phyloP scores from a whole-genome alignment of 208 protist species.

The Leishmania guyanensis region DNA sequence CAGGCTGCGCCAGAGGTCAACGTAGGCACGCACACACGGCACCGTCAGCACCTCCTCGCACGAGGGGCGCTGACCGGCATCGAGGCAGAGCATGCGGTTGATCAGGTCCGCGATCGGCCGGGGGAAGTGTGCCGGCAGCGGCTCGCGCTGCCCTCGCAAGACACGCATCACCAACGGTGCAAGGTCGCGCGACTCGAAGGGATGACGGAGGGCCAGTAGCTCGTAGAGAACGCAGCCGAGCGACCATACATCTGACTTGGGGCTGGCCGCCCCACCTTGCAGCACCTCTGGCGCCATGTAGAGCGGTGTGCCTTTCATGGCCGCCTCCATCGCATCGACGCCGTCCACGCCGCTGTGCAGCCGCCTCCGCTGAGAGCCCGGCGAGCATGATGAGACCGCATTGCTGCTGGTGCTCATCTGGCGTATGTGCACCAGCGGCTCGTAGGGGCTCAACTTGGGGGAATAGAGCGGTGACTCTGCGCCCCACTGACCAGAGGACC shows the following conservation, averaged over 20 bases:
- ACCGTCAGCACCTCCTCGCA: conserved; percentile 68
- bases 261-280: conserved; percentile 65
- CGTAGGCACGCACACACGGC: conserved; percentile 56
- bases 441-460: background rate
- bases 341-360: background rate
- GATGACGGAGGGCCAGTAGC: conserved; percentile 81
- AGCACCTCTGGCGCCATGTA: conserved; percentile 95
- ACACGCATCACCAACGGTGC: conserved; percentile 77
- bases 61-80: conserved; percentile 53
- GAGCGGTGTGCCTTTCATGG: conserved; percentile 93
- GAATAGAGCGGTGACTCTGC: conserved; percentile 2
- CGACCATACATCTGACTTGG: conserved; percentile 90
- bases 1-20: conserved; percentile 36
- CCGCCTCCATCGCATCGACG: conserved; percentile 33
- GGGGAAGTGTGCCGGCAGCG: conserved; percentile 75
- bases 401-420: conserved; percentile 5
- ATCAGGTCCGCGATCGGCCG: conserved; percentile 50
- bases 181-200: conserved; percentile 83
- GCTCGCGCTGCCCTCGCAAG: conserved; percentile 63
- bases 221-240: conserved; percentile 93
- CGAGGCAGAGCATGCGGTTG: conserved; percentile 62
- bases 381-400: background rate
- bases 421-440: background rate
- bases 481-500: background rate
- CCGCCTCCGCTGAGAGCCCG: background rate